Conservation (phyloP, 768 basidiomycete genomes). For the Tephrocybe rancida region DNA sequence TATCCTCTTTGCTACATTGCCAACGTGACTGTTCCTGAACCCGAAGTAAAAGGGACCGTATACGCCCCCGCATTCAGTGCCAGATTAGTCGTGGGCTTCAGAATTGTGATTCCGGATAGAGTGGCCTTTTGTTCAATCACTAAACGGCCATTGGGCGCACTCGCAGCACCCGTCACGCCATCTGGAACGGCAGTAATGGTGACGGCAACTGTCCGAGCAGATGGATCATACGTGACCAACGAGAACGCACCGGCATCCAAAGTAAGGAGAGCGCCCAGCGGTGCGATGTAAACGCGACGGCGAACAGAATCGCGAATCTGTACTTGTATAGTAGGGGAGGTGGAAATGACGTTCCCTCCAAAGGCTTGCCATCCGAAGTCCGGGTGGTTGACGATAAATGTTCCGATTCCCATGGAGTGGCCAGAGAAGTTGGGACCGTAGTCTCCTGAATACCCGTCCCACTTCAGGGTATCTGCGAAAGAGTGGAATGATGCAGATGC, state of each 20-base stretch:
- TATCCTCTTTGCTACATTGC: constrained; percentile 12
- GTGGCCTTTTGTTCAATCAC: constrained; percentile 45
- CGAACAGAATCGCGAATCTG: constrained; percentile 49
- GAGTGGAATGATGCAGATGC: constrained; percentile 63
- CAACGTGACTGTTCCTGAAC: constrained; percentile 38
- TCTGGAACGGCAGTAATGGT: constrained; percentile 42
- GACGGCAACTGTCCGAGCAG: constrained; percentile 36
- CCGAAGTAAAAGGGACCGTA: constrained; percentile 43
- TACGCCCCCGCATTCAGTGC: constrained; percentile 48
- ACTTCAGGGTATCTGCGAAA: constrained; percentile 55
- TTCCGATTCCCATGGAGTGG: constrained; percentile 50
- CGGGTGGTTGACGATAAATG: constrained; percentile 52
- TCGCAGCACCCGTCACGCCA: constrained; percentile 41
- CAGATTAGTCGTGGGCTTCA: constrained; percentile 41
- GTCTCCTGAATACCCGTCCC: constrained; percentile 62
- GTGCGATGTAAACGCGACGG: constrained; percentile 53
- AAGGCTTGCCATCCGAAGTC: constrained; percentile 66
- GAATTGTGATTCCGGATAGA: constrained; percentile 35
- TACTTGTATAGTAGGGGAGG: constrained; percentile 43
- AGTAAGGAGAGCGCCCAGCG: constrained; percentile 45
- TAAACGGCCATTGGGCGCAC: constrained; percentile 47
- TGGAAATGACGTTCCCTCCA: constrained; percentile 48
- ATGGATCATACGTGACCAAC: constrained; percentile 40
- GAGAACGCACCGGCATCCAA: constrained; percentile 58
- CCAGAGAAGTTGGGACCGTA: constrained; percentile 64